Conservation (phyloP, 441 rosid genomes). For the Aleurites moluccanus region DNA sequence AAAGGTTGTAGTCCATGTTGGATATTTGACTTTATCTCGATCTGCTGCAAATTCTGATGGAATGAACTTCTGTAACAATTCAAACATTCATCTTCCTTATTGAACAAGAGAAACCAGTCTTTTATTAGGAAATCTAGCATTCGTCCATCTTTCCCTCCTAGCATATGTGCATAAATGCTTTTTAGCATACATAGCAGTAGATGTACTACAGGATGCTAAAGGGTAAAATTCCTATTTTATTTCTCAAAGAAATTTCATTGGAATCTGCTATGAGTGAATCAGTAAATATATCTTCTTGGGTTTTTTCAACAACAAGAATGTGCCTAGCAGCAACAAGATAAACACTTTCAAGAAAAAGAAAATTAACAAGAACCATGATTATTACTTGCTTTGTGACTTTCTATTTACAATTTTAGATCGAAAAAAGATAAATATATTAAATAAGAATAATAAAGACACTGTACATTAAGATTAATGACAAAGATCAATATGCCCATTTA, state of each 20-base stretch:
- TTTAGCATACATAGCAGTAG: neutral
- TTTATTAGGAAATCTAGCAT: neutral
- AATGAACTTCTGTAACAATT: constrained; percentile 51
- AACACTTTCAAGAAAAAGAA: neutral
- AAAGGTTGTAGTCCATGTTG: constrained; percentile 42
- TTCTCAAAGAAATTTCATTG: neutral
- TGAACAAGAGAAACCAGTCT: neutral
- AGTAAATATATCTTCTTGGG: neutral
- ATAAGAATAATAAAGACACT: neutral
- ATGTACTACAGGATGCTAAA: neutral
- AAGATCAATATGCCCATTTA: neutral
- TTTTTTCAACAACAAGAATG: neutral
- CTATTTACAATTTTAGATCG: neutral
- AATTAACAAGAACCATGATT: neutral
- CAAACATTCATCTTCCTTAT: neutral
- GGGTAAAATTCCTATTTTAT: neutral
- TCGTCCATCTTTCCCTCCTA: neutral
- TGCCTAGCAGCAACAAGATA: neutral
- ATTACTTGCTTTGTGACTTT: neutral
- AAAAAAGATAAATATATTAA: no score
- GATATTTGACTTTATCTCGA: constrained; percentile 48
- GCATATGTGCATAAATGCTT: neutral
- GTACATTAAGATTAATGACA: neutral
- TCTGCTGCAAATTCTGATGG: constrained; percentile 71
- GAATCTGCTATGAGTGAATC: neutral